Conservation (phyloP, 1,139 yeast genomes). For the Yamadazyma dushanensis region DNA sequence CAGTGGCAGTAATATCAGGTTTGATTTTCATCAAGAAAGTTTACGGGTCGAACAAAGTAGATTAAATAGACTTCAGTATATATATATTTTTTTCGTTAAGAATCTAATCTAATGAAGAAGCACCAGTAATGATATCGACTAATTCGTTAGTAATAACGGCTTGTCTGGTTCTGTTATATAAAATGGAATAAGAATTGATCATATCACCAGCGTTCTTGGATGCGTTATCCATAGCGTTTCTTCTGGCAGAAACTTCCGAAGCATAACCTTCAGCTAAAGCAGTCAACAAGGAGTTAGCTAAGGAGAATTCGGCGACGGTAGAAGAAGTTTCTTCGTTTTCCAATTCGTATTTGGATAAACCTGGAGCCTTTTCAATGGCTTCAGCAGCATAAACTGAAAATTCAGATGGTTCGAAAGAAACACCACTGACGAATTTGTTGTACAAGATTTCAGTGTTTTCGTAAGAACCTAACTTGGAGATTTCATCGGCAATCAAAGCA, state of each 20-base stretch:
- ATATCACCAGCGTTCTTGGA: conserved; percentile 99
- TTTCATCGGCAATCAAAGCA: conserved; percentile 84
- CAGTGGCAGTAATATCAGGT: conserved; percentile 69
- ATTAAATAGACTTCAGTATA: conserved; percentile 25
- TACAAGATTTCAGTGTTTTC: conserved; percentile 77
- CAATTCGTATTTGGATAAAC: conserved; percentile 77
- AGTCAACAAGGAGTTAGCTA: conserved; percentile 86
- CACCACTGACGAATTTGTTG: conserved; percentile 86
- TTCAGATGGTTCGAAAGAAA: conserved; percentile 82
- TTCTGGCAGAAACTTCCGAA: conserved; percentile 96
- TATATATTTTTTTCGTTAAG: conserved; percentile 9
- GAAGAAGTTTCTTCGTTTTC: conserved; percentile 69
- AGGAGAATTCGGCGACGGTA: conserved; percentile 78
- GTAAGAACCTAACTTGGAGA: conserved; percentile 66
- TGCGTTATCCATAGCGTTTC: conserved; percentile 99
- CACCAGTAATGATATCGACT: conserved; percentile 99
- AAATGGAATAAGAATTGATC: conserved; percentile 93
- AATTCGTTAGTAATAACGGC: conserved; percentile 99
- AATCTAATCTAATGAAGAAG: conserved; percentile 87
- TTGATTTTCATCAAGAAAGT: conserved; percentile 58
- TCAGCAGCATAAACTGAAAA: conserved; percentile 68
- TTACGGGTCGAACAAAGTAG: conserved; percentile 59
- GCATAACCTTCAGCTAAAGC: conserved; percentile 99
- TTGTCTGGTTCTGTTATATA: conserved; percentile 99
- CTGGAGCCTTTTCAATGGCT: conserved; percentile 83